Evolutionary conservation across 108 stramenopile species (phyloP).

Genomic region (Epithemia pelagica): DNA sequence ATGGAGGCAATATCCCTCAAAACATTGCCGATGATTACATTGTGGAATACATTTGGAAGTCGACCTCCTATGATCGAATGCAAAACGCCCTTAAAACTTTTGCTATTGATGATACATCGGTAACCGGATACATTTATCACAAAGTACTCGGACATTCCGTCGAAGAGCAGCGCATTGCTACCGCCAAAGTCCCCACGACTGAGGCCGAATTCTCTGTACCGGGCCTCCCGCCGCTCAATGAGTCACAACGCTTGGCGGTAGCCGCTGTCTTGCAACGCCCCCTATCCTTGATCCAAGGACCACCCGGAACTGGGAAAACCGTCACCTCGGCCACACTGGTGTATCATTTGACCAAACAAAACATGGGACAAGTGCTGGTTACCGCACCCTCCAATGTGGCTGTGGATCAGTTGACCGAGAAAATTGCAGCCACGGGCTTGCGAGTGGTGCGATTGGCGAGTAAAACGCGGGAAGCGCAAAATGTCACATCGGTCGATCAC

Average conservation of each 20-base stretch:
- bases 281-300: conserved; percentile 93
- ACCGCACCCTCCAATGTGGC: conserved; percentile 97
- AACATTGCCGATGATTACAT: conserved; percentile 85
- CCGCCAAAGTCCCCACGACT: conserved; percentile 45
- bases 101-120: conserved; percentile 95
- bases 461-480: conserved; percentile 89
- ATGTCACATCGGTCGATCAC: conserved; percentile 75
- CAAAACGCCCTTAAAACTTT: conserved; percentile 96
- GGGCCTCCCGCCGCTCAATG: conserved; percentile 93
- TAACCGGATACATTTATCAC: conserved; percentile 97
- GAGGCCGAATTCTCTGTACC: conserved; percentile 76
- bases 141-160: conserved; percentile 94
- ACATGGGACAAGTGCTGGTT: conserved; percentile 94
- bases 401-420: conserved; percentile 97
- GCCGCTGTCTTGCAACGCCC: conserved; percentile 87
- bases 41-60: conserved; percentile 98
- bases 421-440: conserved; percentile 93
- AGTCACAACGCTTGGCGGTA: conserved; percentile 91
- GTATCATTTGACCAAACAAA: conserved; percentile 93
- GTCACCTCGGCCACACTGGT: conserved; percentile 95
- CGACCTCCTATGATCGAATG: conserved; percentile 96
- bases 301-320: conserved; percentile 91
- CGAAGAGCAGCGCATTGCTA: conserved; percentile 86
- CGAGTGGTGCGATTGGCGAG: conserved; percentile 91
- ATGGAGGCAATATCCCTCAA: conserved; percentile 51